A percentile compares a stretch with the other conserved stretches of the same genome.
phyloP scores from a whole-genome alignment of 192 early-diverging fungal genomes.

The Thamnidium elegans region DNA sequence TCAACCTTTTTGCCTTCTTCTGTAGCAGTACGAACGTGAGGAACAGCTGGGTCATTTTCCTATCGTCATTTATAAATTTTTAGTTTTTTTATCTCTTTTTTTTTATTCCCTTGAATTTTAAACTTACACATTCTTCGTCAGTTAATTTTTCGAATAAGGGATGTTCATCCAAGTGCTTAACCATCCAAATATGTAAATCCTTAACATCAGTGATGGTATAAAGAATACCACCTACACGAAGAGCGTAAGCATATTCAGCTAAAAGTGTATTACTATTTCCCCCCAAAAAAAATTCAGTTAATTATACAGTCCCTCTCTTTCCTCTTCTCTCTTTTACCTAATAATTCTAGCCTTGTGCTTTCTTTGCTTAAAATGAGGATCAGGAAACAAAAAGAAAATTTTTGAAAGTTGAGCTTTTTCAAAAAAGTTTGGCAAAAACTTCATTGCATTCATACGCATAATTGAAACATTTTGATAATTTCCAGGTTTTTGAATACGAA shows the following conservation, averaged over 20 bases:
- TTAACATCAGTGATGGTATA: conserved; percentile 96
- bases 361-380: conserved; percentile 98
- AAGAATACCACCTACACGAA: conserved; percentile 84
- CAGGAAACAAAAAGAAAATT: conserved; percentile 97
- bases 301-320: neutral
- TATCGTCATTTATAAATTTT: conserved; percentile 23
- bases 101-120: neutral
- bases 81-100: neutral
- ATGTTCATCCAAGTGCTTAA: conserved; percentile 89
- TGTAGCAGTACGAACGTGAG: conserved; percentile 81
- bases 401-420: conserved; percentile 90
- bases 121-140: conserved; percentile 67
- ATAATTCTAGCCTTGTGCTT: conserved; percentile 99
- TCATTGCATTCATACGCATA: conserved; percentile 98
- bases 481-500: conserved; percentile 68
- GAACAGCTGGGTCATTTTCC: conserved; percentile 80
- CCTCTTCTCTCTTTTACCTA: conserved; percentile 42
- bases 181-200: conserved; percentile 94
- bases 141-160: conserved; percentile 87
- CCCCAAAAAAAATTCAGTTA: neutral
- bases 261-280: conserved; percentile 57
- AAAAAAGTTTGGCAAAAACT: conserved; percentile 98
- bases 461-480: conserved; percentile 96
- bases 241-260: conserved; percentile 95
- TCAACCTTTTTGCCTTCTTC: conserved; percentile 99